A percentile compares a stretch with the other conserved stretches of the same genome.
phyloP scores from a whole-genome alignment of 768 basidiomycete genomes.

The Paxillus involutus region DNA sequence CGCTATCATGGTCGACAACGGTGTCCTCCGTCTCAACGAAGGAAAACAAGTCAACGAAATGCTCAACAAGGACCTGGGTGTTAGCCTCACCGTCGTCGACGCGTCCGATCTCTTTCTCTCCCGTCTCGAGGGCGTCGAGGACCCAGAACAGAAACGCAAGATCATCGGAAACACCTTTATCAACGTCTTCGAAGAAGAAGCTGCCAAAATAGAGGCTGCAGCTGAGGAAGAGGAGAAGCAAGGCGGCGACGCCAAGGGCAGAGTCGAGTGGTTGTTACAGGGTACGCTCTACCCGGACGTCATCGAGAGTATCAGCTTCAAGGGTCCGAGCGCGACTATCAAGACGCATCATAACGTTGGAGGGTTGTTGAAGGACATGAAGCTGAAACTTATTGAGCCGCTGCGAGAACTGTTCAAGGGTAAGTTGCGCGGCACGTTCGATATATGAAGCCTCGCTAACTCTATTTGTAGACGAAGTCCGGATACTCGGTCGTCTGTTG shows the following conservation, averaged over 20 bases:
- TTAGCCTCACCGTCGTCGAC: slow-evolving; percentile 95
- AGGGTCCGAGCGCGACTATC: slow-evolving; percentile 97
- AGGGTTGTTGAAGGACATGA: slow-evolving; percentile 95
- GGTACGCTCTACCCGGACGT: slow-evolving; percentile 99
- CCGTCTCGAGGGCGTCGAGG: slow-evolving; percentile 87
- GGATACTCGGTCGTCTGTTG: slow-evolving; percentile 87
- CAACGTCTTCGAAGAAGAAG: slow-evolving; percentile 95
- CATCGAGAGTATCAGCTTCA: slow-evolving; percentile 99
- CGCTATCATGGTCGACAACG: slow-evolving; percentile 99
- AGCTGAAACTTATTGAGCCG: slow-evolving; percentile 97
- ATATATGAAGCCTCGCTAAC: neutral
- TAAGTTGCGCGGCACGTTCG: slow-evolving; percentile 30
- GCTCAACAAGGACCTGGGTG: slow-evolving; percentile 90
- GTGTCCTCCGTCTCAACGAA: slow-evolving; percentile 91
- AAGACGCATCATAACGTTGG: slow-evolving; percentile 99
- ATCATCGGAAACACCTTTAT: slow-evolving; percentile 99
- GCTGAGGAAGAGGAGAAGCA: slow-evolving; percentile 74
- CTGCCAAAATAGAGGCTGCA: slow-evolving; percentile 78
- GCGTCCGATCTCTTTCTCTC: slow-evolving; percentile 92
- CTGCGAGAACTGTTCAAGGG: slow-evolving; percentile 98
- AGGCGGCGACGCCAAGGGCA: slow-evolving; percentile 76
- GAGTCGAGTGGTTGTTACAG: slow-evolving; percentile 96
- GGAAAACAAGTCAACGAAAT: slow-evolving; percentile 88
- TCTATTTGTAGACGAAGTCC: slow-evolving; percentile 78
- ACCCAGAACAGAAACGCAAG: slow-evolving; percentile 96